These are phyloP conservation scores for Sphaerostilbella broomeana DNA, from an alignment of 2,329 filamentous ascomycete genomes.

Conservation along the genomic window DNA sequence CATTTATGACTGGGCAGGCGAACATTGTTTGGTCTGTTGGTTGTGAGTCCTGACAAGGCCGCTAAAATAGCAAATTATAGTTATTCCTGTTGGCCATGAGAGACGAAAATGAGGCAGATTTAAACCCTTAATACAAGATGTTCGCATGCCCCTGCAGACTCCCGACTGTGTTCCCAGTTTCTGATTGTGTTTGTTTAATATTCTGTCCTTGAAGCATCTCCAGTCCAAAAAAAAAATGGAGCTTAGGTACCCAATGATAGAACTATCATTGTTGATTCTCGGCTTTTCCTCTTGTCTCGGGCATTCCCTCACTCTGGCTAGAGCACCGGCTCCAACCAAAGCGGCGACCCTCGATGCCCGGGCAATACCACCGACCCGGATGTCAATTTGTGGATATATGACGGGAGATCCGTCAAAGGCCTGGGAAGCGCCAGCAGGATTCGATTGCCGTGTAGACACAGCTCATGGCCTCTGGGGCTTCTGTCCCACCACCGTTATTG, in stretches of 20 bases:
- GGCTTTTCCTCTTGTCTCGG: too few relatives aligned
- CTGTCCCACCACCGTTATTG: slow-evolving; percentile 30
- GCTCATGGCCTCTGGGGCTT: slow-evolving; percentile 32
- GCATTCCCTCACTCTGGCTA: slow-evolving; percentile 1
- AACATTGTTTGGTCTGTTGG: too few relatives aligned
- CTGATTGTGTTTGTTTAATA: too few relatives aligned
- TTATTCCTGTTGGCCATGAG: too few relatives aligned
- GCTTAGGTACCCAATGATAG: not conserved
- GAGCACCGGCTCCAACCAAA: not conserved
- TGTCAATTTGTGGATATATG: slow-evolving; percentile 27
- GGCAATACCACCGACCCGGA: slow-evolving; percentile 15
- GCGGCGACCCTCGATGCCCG: not conserved
- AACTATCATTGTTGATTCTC: too few relatives aligned
- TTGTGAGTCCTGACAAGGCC: too few relatives aligned
- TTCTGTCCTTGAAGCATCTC: not conserved
- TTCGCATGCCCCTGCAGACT: too few relatives aligned
- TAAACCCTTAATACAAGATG: too few relatives aligned
- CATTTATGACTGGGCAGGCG: too few relatives aligned
- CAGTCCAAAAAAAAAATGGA: not conserved
- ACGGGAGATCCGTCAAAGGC: slow-evolving; percentile 24
- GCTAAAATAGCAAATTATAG: too few relatives aligned
- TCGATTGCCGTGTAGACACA: slow-evolving; percentile 31
- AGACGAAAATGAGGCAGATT: too few relatives aligned
- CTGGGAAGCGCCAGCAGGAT: slow-evolving; percentile 28
- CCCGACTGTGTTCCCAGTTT: too few relatives aligned